phyloP scores from a whole-genome alignment of 176 grass and related monocot species.

The Oryza punctata region DNA sequence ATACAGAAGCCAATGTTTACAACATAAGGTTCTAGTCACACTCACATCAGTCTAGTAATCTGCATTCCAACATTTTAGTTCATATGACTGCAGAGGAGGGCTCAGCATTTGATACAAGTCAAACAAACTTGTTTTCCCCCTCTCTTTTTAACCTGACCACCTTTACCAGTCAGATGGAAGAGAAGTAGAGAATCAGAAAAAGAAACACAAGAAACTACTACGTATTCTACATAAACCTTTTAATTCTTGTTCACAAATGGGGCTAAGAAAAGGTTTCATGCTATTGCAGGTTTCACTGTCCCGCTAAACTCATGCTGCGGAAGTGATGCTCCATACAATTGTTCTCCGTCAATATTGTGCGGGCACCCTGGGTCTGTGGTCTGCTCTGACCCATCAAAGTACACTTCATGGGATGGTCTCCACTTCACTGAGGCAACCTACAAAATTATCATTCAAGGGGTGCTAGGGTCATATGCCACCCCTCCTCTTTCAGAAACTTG shows the following conservation, averaged over 20 bases:
- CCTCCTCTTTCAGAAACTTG: conserved; percentile 77
- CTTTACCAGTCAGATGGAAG: neutral
- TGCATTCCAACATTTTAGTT: neutral
- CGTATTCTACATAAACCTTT: neutral
- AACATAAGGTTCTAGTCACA: neutral
- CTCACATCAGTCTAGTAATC: neutral
- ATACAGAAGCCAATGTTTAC: neutral
- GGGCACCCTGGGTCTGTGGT: conserved; percentile 62
- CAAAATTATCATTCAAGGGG: conserved; percentile 69
- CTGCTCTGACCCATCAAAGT: conserved; percentile 69
- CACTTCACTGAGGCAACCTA: conserved; percentile 84
- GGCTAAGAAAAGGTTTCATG: conserved; percentile 22
- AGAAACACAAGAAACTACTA: neutral
- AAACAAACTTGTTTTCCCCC: too few species aligned
- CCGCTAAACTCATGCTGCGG: conserved; percentile 78
- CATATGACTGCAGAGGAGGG: neutral
- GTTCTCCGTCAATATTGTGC: conserved; percentile 66
- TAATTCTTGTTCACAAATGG: neutral
- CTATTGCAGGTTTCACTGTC: conserved; percentile 69
- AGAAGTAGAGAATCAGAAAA: neutral
- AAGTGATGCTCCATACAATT: conserved; percentile 65
- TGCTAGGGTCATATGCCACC: conserved; percentile 68
- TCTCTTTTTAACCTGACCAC: neutral
- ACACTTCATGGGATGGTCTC: conserved; percentile 85
- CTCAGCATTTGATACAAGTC: neutral